These are phyloP conservation scores for Vicia sativa DNA, from an alignment of 306 rosid genomes.

Conservation along the genomic window DNA sequence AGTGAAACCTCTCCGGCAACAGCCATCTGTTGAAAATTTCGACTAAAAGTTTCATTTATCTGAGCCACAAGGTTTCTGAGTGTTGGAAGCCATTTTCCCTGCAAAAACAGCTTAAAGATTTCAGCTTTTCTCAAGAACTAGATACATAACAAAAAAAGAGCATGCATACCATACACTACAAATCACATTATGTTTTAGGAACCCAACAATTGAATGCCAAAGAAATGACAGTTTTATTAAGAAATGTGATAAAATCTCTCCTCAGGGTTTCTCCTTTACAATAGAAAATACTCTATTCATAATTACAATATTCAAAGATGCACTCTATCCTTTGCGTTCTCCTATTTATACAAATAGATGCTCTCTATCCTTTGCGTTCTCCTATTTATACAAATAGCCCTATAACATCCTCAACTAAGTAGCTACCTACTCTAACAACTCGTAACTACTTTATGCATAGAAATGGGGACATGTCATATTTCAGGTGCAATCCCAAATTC, in stretches of 20 bases:
- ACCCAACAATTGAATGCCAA: too few relatives aligned
- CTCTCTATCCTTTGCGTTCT: too few relatives aligned
- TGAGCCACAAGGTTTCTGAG: constrained; percentile 80
- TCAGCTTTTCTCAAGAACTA: constrained; percentile 28
- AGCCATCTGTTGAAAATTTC: constrained; percentile 95
- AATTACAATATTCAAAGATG: too few relatives aligned
- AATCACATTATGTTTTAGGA: not conserved
- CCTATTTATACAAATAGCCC: too few relatives aligned
- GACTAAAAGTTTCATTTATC: constrained; percentile 86
- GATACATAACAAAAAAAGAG: constrained; percentile 5
- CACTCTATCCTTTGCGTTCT: too few relatives aligned
- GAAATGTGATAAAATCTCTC: too few relatives aligned
- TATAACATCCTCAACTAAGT: too few relatives aligned
- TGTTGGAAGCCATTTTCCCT: constrained; percentile 91
- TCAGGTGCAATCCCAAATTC: constrained; percentile 1
- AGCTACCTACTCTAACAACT: too few relatives aligned
- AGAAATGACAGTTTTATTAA: too few relatives aligned
- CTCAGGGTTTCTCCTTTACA: too few relatives aligned
- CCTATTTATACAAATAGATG: too few relatives aligned
- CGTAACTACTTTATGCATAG: not conserved
- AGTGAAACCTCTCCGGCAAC: constrained; percentile 97
- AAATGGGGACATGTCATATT: not conserved
- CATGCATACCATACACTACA: constrained; percentile 2
- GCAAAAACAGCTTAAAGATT: constrained; percentile 30
- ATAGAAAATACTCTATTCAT: too few relatives aligned